These are phyloP conservation scores for Talinum fruticosum DNA, from an alignment of 148 eudicot species.

Conservation along the genomic window DNA sequence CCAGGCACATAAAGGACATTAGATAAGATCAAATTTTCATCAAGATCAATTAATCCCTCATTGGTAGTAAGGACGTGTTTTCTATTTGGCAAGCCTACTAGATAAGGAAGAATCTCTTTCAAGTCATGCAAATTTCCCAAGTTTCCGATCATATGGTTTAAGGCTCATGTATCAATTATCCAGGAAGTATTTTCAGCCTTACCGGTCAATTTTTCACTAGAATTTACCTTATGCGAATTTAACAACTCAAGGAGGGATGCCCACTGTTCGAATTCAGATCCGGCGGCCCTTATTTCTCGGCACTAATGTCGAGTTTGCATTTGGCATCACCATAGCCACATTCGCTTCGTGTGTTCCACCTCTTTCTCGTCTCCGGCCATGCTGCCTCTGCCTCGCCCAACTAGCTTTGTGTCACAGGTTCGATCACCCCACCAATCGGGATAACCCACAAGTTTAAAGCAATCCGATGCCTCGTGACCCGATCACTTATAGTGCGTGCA, in stretches of 20 bases:
- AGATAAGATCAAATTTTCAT: background rate
- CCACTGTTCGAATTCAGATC: no score
- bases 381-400: background rate
- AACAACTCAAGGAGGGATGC: no score
- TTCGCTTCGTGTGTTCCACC: background rate
- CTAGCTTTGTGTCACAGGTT: background rate
- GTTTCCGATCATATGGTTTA: background rate
- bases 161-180: slow-evolving; percentile 7
- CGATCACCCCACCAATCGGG: background rate
- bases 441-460: background rate
- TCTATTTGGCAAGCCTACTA: background rate
- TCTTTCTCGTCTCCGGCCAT: background rate
- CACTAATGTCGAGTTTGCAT: background rate
- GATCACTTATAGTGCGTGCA: background rate
- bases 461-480: background rate
- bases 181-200: no score
- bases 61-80: background rate
- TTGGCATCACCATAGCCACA: background rate
- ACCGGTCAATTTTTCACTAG: no score
- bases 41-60: background rate
- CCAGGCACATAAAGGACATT: slow-evolving; percentile 8
- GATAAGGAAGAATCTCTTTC: no score
- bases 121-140: background rate
- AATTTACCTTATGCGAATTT: no score
- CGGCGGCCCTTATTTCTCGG: no score